phyloP scores from a whole-genome alignment of 768 basidiomycete genomes.

The Boletus eberwhitei region DNA sequence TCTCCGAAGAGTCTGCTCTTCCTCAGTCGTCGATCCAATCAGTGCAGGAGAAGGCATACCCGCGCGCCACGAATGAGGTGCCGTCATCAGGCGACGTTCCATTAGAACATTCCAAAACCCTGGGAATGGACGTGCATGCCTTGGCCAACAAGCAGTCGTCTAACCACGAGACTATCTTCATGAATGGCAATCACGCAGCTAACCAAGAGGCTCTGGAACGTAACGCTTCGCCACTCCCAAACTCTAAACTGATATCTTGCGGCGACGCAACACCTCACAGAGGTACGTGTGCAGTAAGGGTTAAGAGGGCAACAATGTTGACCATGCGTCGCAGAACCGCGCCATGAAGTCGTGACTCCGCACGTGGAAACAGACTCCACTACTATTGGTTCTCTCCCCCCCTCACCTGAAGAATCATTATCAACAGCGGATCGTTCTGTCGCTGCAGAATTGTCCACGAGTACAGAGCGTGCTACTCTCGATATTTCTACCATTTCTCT shows the following conservation, averaged over 20 bases:
- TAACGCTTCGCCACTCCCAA: conserved; percentile 9
- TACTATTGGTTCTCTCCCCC: conserved; percentile 1
- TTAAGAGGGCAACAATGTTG: conserved; percentile 1
- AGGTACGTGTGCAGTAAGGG: conserved; percentile 15
- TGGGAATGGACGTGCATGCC: conserved; percentile 15
- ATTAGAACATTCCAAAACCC: conserved; percentile 18
- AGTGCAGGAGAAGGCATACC: conserved; percentile 38
- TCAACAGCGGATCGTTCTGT: conserved; percentile 3
- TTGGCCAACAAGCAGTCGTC: conserved; percentile 16
- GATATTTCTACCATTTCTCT: conserved; percentile 7
- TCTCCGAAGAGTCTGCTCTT: conserved; percentile 25
- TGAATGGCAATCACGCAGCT: conserved; percentile 16
- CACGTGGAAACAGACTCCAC: conserved; percentile 13
- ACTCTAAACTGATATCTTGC: conserved; percentile 7
- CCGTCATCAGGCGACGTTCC: conserved; percentile 9
- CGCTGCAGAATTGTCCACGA: conserved; percentile 3
- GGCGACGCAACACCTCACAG: conserved; percentile 3
- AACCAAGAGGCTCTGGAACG: conserved; percentile 13
- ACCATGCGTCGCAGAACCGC: conserved; percentile 15
- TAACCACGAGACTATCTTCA: conserved; percentile 23
- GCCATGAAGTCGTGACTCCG: conserved; percentile 5
- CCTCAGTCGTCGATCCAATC: conserved; percentile 17
- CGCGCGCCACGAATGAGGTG: conserved; percentile 8
- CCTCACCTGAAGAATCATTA: conserved; percentile 4
- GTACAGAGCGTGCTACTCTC: conserved; percentile 10